phyloP scores from a whole-genome alignment of 73 alveolate genomes.

The Stentor coeruleus region DNA sequence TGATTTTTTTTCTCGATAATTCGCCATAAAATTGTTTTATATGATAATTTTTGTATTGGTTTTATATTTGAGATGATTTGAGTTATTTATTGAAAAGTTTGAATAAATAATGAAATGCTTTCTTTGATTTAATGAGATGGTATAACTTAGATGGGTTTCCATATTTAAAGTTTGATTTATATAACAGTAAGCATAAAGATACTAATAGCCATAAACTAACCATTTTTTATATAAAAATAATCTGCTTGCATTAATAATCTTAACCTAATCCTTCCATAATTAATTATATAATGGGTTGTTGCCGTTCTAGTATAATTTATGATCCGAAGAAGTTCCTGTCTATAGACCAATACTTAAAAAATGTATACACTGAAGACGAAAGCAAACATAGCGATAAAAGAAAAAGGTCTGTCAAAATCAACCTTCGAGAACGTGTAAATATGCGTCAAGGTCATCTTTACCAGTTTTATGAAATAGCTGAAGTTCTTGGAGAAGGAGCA shows the following conservation, averaged over 20 bases:
- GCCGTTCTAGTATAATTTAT: not conserved
- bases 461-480: not conserved
- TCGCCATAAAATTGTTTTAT: too few species aligned
- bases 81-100: too few species aligned
- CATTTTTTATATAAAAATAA: too few species aligned
- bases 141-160: too few species aligned
- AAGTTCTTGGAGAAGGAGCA: constrained; percentile 31
- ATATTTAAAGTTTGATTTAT: too few species aligned
- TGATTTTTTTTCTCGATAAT: too few species aligned
- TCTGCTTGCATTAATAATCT: too few species aligned
- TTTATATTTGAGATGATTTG: too few species aligned
- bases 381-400: not conserved
- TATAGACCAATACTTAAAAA: not conserved
- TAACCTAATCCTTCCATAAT: not conserved
- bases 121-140: too few species aligned
- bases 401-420: not conserved
- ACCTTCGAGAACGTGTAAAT: not conserved
- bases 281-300: not conserved
- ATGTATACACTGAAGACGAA: not conserved
- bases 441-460: not conserved
- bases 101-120: too few species aligned
- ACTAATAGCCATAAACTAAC: not conserved
- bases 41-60: too few species aligned
- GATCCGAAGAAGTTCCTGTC: not conserved
- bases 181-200: too few species aligned